Base-by-base conservation (phyloP, 805 yeast species). In the Pichia sporocuriosa region DNA sequence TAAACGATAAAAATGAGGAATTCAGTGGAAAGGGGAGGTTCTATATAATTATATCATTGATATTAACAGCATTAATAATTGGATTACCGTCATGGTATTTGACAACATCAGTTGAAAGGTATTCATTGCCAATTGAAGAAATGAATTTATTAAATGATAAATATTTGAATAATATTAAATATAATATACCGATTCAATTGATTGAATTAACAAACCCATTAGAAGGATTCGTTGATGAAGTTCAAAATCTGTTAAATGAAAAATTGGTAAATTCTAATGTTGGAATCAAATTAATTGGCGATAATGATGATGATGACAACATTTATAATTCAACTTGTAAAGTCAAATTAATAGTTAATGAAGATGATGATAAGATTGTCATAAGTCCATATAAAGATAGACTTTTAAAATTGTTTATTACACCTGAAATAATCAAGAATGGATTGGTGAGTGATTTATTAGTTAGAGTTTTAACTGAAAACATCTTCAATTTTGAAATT, bases 91-190 rank as follows among this genome's bases (percentile, higher is more conserved):
- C 79, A 41, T 82, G 83, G 77, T 52, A 63, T 27, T 44, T 52
- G 21, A 80, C 90, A 16, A 80, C 90, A 4, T 61, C 76, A 3
- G 73, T 81, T 16, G 70, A 77, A 51, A 64, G 88, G 40, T 84
- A 86, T 2, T 69, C 69, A 29, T 64, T 84, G 29, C 85, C 85
- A 13, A 53, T 65, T 11, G 62, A 59, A 1, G 63, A 64, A 32
- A 67, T 81, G 35, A 55, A 63, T 34, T 23, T 37, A 11, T 32
- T 59, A 30, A 46, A 43, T 35, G 20, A 37, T 8, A 29, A 44
- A 12, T 39, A 49, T 43, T 47, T 16, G 52, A 61, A 50, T 57
- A 63, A 40, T 20, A 47, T 36, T 40, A 55, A 43, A 48, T 71
- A 50, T 40, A 53, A 59, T 17, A 59, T 75, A 11, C 79, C 80